Evolutionary conservation across 768 basidiomycete genomes (phyloP), one percentile per base, ranked within the genome.

Genomic region (Agaricus blazei): DNA sequence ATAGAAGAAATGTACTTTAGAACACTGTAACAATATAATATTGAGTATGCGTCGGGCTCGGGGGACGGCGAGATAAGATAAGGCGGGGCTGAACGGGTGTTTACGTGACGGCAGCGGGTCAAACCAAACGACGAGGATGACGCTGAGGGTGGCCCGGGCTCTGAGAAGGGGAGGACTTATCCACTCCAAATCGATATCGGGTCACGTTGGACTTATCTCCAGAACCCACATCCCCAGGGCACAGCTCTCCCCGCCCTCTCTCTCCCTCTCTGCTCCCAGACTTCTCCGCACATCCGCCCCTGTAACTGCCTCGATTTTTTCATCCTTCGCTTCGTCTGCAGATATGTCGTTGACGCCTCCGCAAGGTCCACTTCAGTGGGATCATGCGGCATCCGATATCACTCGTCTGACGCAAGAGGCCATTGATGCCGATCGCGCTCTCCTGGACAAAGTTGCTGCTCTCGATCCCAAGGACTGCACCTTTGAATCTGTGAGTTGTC

Each of bases 281-380:
- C 31, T 29, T 34, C 23, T 55, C 40, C 46, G 14, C 51, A 24
- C 43, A 9, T 44, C 43, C 44, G 31, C 51, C 24, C 29, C 42
- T 26, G n/a, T 42, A 12, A 27, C 45, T 48, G 58, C 60, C 65
- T 63, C 63, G 67, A 58, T 68, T 64, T 63, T 63, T 63, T 58
- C 50, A 60, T 34, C 40, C 9, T 37, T 65, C 58, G 60, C 65
- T 50, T 51, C 66, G 12, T 58, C 66, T 48, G 54, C 65, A 59
- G 76, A 78, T 69, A 75, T 80, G 71, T 64, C 75, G 15, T 61
- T 89, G 34, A 76, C 70, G 14, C 81, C 88, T 29, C 87, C 90
- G 1, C 87, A 90, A 63, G 64, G 78, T 27, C 70, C 89, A 2
- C 85, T 84, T 9, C 63, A 67, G 28, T 91, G 88, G 88, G 75